A percentile compares a stretch with the other conserved stretches of the same genome.
phyloP scores from a whole-genome alignment of 352 stramenopile genomes.

The Pythium sp. region DNA sequence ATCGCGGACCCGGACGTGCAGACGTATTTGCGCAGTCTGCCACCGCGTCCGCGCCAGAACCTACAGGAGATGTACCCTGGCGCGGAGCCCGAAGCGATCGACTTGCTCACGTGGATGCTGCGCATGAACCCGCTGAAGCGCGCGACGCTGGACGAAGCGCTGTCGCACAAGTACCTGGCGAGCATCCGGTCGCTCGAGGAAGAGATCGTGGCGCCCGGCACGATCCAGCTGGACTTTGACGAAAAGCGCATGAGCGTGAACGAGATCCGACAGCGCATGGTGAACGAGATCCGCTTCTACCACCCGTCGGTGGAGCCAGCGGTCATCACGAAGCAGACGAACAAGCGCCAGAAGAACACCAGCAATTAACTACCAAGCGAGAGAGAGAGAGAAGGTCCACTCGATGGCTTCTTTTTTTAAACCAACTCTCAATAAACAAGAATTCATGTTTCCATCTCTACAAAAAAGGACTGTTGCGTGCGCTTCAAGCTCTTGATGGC shows the following conservation, averaged over 20 bases:
- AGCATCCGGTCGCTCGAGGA: conserved; percentile 85
- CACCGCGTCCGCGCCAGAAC: conserved; percentile 62
- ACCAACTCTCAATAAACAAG: conserved; percentile 7
- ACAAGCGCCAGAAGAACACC: conserved; percentile 17
- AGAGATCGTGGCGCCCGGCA: conserved; percentile 78
- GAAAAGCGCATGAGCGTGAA: conserved; percentile 80
- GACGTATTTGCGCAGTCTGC: conserved; percentile 76
- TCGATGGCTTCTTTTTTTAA: neutral
- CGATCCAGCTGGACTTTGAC: conserved; percentile 85
- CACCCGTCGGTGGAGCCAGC: conserved; percentile 36
- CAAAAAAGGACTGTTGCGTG: neutral
- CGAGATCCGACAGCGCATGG: conserved; percentile 81
- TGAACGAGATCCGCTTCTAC: conserved; percentile 77
- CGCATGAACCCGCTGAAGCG: conserved; percentile 86
- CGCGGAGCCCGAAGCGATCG: conserved; percentile 76
- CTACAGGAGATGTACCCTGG: conserved; percentile 84
- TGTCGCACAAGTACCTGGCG: conserved; percentile 82
- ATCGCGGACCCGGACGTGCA: conserved; percentile 83
- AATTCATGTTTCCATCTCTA: neutral
- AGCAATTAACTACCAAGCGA: conserved; percentile 11
- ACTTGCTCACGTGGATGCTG: conserved; percentile 80
- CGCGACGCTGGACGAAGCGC: conserved; percentile 72
- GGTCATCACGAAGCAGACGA: conserved; percentile 15
- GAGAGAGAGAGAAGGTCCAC: neutral
- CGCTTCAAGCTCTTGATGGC: neutral